phyloP scores from a whole-genome alignment of 169 alveolate genomes.

The Babesia microti region DNA sequence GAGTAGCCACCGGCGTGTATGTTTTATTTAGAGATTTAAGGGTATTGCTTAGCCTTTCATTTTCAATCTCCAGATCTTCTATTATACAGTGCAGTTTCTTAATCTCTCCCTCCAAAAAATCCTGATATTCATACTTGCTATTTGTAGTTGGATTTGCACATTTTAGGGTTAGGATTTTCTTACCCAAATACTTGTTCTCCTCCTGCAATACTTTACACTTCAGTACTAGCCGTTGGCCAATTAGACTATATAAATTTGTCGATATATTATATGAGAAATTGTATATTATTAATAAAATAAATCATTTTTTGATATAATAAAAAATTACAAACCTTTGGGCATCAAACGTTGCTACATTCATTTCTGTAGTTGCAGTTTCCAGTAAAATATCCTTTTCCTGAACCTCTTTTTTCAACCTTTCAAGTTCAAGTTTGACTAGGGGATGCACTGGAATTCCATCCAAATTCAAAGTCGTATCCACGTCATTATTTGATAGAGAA shows the following conservation, averaged over 20 bases:
- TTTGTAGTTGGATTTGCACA: slow-evolving; percentile 1
- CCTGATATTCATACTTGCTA: too few relatives aligned
- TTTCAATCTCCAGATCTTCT: too few relatives aligned
- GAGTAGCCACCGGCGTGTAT: too few relatives aligned
- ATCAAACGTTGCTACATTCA: slow-evolving; percentile 9
- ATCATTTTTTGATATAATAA: too few relatives aligned
- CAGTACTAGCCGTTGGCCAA: slow-evolving; percentile 26
- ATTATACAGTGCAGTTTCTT: too few relatives aligned
- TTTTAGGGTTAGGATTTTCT: slow-evolving; percentile 6
- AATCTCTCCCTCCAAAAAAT: slow-evolving; percentile 7
- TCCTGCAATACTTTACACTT: slow-evolving; percentile 9
- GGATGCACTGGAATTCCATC: too few relatives aligned
- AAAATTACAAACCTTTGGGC: slow-evolving; percentile 16
- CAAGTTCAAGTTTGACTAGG: slow-evolving; percentile 24
- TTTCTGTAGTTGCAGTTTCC: slow-evolving; percentile 4
- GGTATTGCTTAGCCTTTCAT: too few relatives aligned
- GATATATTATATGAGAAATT: neutral
- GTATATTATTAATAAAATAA: too few relatives aligned
- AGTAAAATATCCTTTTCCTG: slow-evolving; percentile 7
- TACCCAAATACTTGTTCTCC: slow-evolving; percentile 34
- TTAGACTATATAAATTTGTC: slow-evolving; percentile 6
- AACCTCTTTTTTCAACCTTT: slow-evolving; percentile 16
- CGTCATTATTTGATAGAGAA: too few relatives aligned
- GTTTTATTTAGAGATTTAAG: too few relatives aligned
- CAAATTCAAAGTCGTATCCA: too few relatives aligned